Conservation (phyloP, 805 yeast genomes). For the Kuraishia cidri region DNA sequence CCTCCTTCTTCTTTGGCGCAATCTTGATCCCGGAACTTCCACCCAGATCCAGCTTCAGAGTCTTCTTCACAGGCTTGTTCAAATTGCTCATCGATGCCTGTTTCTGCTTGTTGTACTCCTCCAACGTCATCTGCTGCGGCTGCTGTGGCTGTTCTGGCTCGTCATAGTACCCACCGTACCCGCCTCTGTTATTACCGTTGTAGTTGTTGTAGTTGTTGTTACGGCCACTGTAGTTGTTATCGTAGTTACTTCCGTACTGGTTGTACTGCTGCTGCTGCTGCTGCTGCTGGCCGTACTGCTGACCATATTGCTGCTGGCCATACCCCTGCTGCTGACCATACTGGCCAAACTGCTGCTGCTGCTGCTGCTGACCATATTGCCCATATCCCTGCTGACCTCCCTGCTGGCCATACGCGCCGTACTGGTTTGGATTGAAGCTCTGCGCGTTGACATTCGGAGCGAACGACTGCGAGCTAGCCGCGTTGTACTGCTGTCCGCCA, state of each 20-base stretch:
- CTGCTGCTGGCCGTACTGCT: slow-evolving; percentile 3
- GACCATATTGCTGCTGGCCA: slow-evolving; percentile 1
- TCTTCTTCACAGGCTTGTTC: slow-evolving; percentile 52
- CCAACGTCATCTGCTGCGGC: slow-evolving; percentile 61
- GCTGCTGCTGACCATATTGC: slow-evolving; percentile 1
- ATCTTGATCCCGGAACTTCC: slow-evolving; percentile 58
- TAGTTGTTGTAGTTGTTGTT: slow-evolving; percentile 11
- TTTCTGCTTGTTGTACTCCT: slow-evolving; percentile 72
- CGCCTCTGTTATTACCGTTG: slow-evolving; percentile 15
- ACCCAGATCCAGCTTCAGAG: slow-evolving; percentile 60
- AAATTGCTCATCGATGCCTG: slow-evolving; percentile 28
- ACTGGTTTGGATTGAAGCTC: not conserved
- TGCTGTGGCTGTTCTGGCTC: slow-evolving; percentile 18
- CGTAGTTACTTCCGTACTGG: slow-evolving; percentile 15
- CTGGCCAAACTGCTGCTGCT: slow-evolving; percentile 12
- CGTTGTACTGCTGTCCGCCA: slow-evolving; percentile 1
- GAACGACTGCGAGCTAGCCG: not conserved
- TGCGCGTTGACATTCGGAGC: slow-evolving; percentile 1
- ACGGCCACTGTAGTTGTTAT: slow-evolving; percentile 13
- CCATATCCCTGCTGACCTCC: not conserved
- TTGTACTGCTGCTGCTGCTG: slow-evolving; percentile 11
- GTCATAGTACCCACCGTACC: slow-evolving; percentile 18
- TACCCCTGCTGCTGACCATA: slow-evolving; percentile 3
- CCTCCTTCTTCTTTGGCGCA: slow-evolving; percentile 33
- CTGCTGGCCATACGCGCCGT: not conserved